phyloP scores from a whole-genome alignment of 768 basidiomycete genomes.

The Aureoboletus auriporus region DNA sequence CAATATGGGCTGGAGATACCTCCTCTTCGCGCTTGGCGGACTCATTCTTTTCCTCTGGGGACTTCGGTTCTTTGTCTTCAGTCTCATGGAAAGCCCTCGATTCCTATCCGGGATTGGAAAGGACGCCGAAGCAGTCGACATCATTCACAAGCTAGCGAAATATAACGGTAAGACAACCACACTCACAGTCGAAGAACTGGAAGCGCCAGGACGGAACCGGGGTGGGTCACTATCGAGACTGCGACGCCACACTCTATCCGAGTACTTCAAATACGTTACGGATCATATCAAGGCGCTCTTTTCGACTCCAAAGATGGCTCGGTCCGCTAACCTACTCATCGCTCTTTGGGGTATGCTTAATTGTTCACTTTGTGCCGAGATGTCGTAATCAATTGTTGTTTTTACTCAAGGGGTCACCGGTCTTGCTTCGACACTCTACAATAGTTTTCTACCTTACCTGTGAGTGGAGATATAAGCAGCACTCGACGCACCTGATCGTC shows the following conservation, averaged over 20 bases:
- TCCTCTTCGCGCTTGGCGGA: slow-evolving; percentile 50
- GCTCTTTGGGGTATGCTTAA: slow-evolving; percentile 38
- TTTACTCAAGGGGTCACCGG: slow-evolving; percentile 57
- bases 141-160: slow-evolving; percentile 45
- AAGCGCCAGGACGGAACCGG: slow-evolving; percentile 26
- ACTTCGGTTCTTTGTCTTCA: slow-evolving; percentile 49
- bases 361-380: background rate
- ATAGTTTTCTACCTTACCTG: slow-evolving; percentile 51
- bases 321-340: slow-evolving; percentile 60
- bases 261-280: slow-evolving; percentile 36
- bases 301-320: slow-evolving; percentile 57
- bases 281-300: slow-evolving; percentile 60
- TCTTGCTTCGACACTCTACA: slow-evolving; percentile 66
- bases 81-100: slow-evolving; percentile 53
- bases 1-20: slow-evolving; percentile 67
- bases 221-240: slow-evolving; percentile 8
- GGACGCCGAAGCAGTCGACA: slow-evolving; percentile 47
- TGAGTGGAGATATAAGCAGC: slow-evolving; percentile 21
- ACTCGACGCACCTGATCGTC: background rate
- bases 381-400: background rate
- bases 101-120: slow-evolving; percentile 51
- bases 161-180: slow-evolving; percentile 44
- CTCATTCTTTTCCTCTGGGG: slow-evolving; percentile 51
- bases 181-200: slow-evolving; percentile 44
- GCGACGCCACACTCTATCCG: slow-evolving; percentile 31